phyloP scores from a whole-genome alignment of 495 filamentous ascomycete genomes.

The Endocarpon pusillum region DNA sequence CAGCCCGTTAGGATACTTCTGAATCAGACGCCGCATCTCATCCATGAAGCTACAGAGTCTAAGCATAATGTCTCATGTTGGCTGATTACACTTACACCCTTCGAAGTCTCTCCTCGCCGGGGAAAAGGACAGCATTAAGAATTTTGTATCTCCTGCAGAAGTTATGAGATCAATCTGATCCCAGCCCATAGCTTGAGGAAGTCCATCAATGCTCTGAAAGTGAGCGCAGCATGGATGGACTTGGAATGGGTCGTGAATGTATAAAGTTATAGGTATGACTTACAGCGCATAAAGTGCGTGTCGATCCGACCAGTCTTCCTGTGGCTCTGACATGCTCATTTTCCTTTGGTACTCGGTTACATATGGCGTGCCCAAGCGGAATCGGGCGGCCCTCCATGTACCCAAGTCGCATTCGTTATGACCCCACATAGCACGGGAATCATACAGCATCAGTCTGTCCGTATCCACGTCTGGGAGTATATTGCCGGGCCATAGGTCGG shows the following conservation, averaged over 20 bases:
- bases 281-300: conserved; percentile 18
- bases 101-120: too few species aligned
- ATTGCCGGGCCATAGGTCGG: conserved; percentile 7
- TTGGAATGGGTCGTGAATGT: too few species aligned
- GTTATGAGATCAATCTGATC: too few species aligned
- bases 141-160: too few species aligned
- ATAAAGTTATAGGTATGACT: too few species aligned
- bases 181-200: too few species aligned
- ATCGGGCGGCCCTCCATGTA: conserved; percentile 6
- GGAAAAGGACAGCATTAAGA: too few species aligned
- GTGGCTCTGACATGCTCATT: conserved; percentile 11
- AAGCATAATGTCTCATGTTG: too few species aligned
- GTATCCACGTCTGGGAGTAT: conserved; percentile 5
- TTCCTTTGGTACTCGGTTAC: conserved; percentile 13
- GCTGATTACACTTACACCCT: too few species aligned
- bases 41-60: conserved; percentile 13
- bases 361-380: conserved; percentile 13
- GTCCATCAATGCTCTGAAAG: too few species aligned
- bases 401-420: conserved; percentile 12
- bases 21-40: conserved; percentile 15
- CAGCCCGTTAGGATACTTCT: conserved; percentile 10
- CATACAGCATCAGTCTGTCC: conserved; percentile 7
- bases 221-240: too few species aligned
- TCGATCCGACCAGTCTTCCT: conserved; percentile 15
- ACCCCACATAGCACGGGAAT: conserved; percentile 6